A percentile compares a stretch with the other conserved stretches of the same genome.
Evolutionary conservation across 495 filamentous ascomycete genomes (phyloP).

Genomic region (Aspergillus sclerotiicarbonarius): DNA sequence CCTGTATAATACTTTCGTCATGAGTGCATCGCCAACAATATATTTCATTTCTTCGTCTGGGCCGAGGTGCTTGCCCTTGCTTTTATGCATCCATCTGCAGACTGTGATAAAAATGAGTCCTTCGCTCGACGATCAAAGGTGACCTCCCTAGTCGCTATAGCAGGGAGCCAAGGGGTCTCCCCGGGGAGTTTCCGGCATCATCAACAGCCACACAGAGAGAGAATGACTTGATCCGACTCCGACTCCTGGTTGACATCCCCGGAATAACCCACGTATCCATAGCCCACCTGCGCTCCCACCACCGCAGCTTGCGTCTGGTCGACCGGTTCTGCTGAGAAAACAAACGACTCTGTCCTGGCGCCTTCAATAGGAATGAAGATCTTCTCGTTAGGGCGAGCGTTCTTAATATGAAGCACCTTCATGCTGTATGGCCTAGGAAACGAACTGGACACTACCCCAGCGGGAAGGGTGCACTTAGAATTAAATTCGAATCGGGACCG

Average conservation of each 20-base stretch:
- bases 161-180: no score
- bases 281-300: neutral
- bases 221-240: neutral
- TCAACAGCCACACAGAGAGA: neutral
- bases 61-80: neutral
- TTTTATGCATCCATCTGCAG: neutral
- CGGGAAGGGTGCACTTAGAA: no score
- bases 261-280: neutral
- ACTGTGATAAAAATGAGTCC: neutral
- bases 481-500: no score
- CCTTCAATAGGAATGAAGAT: neutral
- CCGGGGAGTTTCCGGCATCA: no score
- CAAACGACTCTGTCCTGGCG: neutral
- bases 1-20: conserved; percentile 3
- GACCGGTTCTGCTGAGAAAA: neutral
- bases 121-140: neutral
- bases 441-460: no score
- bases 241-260: neutral
- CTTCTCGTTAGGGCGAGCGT: neutral
- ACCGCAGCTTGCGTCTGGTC: neutral
- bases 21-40: conserved; percentile 5
- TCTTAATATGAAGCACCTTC: neutral
- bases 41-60: neutral
- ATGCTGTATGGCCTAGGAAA: neutral
- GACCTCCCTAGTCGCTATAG: no score